A percentile compares a stretch with the other conserved stretches of the same genome.
Conservation (phyloP, 2,329 filamentous ascomycete genomes). For the Passalora sequoiae region DNA sequence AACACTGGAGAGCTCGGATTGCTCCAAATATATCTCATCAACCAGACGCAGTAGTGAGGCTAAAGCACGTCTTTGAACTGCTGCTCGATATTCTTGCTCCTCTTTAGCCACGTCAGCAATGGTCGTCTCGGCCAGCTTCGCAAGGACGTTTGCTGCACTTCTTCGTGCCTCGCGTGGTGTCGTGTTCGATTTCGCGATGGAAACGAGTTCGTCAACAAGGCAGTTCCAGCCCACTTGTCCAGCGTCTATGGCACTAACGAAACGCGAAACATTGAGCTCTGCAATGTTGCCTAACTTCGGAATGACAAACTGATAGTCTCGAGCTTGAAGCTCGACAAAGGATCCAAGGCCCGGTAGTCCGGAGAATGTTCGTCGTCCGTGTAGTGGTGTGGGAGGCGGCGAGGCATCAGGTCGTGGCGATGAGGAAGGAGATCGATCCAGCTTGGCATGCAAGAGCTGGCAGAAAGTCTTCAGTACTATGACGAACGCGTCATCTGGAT, state of each 20-base stretch:
- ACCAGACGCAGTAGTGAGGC: conserved; percentile 46
- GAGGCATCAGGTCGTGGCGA: conserved; percentile 8
- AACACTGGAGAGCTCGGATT: conserved; percentile 24
- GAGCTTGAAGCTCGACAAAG: conserved; percentile 34
- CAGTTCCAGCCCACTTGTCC: conserved; percentile 70
- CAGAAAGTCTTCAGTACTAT: conserved; percentile 73
- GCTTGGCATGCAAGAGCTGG: conserved; percentile 52
- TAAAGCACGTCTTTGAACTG: conserved; percentile 30
- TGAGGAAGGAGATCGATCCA: conserved; percentile 11
- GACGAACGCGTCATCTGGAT: conserved; percentile 75
- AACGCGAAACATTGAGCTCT: conserved; percentile 48
- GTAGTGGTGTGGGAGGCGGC: conserved; percentile 26
- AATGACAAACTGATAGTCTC: conserved; percentile 46
- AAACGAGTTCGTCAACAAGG: conserved; percentile 54
- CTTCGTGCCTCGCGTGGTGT: conserved; percentile 43
- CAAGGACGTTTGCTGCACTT: conserved; percentile 47
- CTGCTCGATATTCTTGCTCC: conserved; percentile 30
- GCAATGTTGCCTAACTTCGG: conserved; percentile 46
- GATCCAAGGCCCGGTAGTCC: conserved; percentile 42
- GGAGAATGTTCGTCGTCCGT: conserved; percentile 34
- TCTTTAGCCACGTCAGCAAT: conserved; percentile 50
- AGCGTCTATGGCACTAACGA: conserved; percentile 59
- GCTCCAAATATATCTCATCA: conserved; percentile 27
- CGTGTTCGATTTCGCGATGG: conserved; percentile 39
- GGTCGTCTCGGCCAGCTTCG: conserved; percentile 45